phyloP scores from a whole-genome alignment of 768 basidiomycete species.

The Rhodotorula sphaerocarpa region DNA sequence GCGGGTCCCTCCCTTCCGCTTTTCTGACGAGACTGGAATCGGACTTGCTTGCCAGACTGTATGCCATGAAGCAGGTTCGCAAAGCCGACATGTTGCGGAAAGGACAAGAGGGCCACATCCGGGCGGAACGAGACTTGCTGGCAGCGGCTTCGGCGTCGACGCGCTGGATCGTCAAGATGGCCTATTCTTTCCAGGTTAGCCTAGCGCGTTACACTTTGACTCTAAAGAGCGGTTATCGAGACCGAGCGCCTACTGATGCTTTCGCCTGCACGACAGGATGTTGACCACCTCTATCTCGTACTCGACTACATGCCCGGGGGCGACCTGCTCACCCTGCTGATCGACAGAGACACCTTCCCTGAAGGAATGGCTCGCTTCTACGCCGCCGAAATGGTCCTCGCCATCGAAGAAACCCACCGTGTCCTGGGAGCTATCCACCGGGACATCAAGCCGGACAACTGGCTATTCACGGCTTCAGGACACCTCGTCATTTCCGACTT shows the following conservation, averaged over 20 bases:
- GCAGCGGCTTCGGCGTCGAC: slow-evolving; percentile 67
- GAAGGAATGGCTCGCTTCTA: slow-evolving; percentile 41
- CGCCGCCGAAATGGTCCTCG: slow-evolving; percentile 68
- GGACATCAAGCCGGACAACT: slow-evolving; percentile 60
- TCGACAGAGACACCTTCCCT: slow-evolving; percentile 54
- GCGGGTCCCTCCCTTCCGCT: too few relatives aligned
- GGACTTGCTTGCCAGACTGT: slow-evolving; percentile 47
- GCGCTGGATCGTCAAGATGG: slow-evolving; percentile 87
- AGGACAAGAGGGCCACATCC: slow-evolving; percentile 88
- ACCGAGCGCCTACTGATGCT: too few relatives aligned
- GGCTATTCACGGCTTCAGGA: slow-evolving; percentile 84
- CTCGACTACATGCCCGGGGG: slow-evolving; percentile 29
- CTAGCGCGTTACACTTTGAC: slow-evolving; percentile 50
- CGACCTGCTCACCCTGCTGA: slow-evolving; percentile 88
- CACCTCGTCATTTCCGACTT: slow-evolving; percentile 95
- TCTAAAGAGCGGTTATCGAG: too few relatives aligned
- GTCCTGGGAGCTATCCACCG: slow-evolving; percentile 87
- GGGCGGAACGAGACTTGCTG: slow-evolving; percentile 87
- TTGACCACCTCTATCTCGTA: slow-evolving; percentile 85
- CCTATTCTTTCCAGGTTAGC: slow-evolving; percentile 95
- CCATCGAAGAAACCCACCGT: slow-evolving; percentile 84
- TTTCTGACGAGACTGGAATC: too few relatives aligned
- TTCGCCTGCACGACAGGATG: too few relatives aligned
- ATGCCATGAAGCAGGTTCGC: slow-evolving; percentile 90
- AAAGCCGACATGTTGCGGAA: slow-evolving; percentile 34